Evolutionary conservation across 345 rosid species (phyloP), one percentile per base, ranked within the genome.

Genomic region (Dimocarpus longan): DNA sequence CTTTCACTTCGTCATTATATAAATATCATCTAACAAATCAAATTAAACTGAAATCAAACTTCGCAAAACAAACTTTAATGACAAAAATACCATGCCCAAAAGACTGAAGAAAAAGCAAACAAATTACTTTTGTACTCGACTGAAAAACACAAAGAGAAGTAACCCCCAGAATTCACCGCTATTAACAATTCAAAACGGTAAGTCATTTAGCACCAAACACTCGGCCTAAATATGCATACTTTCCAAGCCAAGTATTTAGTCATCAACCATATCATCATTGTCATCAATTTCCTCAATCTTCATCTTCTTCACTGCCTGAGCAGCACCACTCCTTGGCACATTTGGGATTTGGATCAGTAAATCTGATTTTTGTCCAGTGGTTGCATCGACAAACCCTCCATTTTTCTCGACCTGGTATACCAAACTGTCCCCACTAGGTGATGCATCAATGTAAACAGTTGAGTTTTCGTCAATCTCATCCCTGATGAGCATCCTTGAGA

Each of bases 221-320:
- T 6, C 52, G 5, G 52, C 8, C 12, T 9, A 15, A 0, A 0
- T 32, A 32, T 32, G 2, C 37, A 21, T 46, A 60, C 6, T n/a
- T 71, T 15, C 76, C 74, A 40, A 8, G 22, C 52, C 52, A 7
- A 46, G 52, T 46, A 40, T 2, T 40, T 82, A 89, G 13, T 77
- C 83, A 13, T 86, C 85, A 79, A 85, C 80, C 48, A 87, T 92
- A 72, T 89, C 93, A 5, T 93, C 94, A 32, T 32, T 32, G 10
- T 89, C 96, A 0, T 83, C 91, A 0, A 91, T 76, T 68, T 95
- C 95, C 56, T 94, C 94, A 0, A 96, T 89, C 87, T 80, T 92
- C 99, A 93, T 91, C 90, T 91, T 96, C 91, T 94, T 96, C 77
- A 94, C 99, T 0, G 90, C 90, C 79, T 96, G 92, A 10, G 92